Evolutionary conservation across 768 basidiomycete genomes (phyloP).

Genomic region (Coprinellus micaceus): DNA sequence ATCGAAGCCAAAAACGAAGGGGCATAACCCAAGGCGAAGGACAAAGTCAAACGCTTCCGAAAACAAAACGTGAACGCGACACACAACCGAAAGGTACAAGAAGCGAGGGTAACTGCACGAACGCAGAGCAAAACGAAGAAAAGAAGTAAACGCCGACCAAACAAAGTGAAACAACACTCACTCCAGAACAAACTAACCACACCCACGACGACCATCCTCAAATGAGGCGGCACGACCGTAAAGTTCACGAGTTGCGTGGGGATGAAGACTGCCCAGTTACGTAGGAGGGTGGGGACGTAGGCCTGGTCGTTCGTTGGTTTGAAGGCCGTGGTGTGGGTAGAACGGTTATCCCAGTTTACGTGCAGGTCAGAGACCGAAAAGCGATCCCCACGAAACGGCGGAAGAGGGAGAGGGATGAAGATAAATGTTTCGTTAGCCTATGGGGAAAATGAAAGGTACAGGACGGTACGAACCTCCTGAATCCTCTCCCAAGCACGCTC

Average conservation of each 20-base stretch:
- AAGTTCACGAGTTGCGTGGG: constrained; percentile 83
- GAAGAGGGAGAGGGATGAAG: neutral
- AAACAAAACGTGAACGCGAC: too few relatives aligned
- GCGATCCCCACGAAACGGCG: neutral
- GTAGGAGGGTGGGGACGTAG: constrained; percentile 69
- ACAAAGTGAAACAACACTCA: constrained; percentile 30
- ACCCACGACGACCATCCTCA: constrained; percentile 71
- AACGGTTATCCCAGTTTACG: too few relatives aligned
- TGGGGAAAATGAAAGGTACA: neutral
- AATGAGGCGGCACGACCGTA: constrained; percentile 67
- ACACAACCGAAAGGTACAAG: too few relatives aligned
- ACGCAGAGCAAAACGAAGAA: neutral
- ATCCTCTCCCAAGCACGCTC: constrained; percentile 45
- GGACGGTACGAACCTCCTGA: constrained; percentile 33
- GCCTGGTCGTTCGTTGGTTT: too few relatives aligned
- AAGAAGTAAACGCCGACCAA: neutral
- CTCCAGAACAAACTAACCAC: constrained; percentile 83
- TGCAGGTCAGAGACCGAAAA: too few relatives aligned
- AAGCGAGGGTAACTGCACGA: too few relatives aligned
- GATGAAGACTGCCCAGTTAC: constrained; percentile 76
- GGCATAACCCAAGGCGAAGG: too few relatives aligned
- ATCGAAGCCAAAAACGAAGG: too few relatives aligned
- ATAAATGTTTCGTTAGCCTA: neutral
- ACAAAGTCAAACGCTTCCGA: too few relatives aligned
- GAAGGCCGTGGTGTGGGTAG: too few relatives aligned